Conservation (phyloP, 352 stramenopile genomes). For the Achlya hypogyna region DNA sequence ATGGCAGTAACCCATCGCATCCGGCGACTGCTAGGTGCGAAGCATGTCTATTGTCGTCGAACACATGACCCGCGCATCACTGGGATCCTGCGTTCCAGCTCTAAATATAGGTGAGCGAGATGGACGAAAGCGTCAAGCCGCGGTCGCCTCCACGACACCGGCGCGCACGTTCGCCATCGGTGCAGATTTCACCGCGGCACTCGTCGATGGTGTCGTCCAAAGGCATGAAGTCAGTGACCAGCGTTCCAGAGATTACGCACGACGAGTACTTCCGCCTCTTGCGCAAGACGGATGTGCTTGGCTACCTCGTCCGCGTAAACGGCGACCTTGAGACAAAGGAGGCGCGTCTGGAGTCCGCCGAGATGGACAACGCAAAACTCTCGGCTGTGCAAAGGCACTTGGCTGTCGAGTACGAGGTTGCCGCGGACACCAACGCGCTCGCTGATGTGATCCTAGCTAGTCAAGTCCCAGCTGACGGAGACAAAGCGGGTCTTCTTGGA, state of each 20-base stretch:
- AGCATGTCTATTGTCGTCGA: no score
- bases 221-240: not conserved
- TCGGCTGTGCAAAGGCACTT: not conserved
- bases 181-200: not conserved
- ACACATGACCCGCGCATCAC: no score
- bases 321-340: not conserved
- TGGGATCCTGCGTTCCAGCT: no score
- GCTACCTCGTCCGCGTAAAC: slow-evolving; percentile 4
- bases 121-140: not conserved
- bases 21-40: no score
- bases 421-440: not conserved
- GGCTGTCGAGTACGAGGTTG: slow-evolving; percentile 2
- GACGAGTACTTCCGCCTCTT: slow-evolving; percentile 17
- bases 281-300: slow-evolving; percentile 10
- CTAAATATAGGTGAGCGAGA: no score
- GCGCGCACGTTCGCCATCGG: not conserved
- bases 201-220: not conserved
- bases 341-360: not conserved
- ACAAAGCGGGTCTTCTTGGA: slow-evolving; percentile 4
- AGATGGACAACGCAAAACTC: slow-evolving; percentile 18
- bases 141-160: not conserved
- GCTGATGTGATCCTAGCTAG: not conserved
- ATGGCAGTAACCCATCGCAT: no score
- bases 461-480: not conserved
- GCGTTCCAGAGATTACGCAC: not conserved